Evolutionary conservation across 768 basidiomycete species (phyloP).

Genomic region (Zangia roseola): DNA sequence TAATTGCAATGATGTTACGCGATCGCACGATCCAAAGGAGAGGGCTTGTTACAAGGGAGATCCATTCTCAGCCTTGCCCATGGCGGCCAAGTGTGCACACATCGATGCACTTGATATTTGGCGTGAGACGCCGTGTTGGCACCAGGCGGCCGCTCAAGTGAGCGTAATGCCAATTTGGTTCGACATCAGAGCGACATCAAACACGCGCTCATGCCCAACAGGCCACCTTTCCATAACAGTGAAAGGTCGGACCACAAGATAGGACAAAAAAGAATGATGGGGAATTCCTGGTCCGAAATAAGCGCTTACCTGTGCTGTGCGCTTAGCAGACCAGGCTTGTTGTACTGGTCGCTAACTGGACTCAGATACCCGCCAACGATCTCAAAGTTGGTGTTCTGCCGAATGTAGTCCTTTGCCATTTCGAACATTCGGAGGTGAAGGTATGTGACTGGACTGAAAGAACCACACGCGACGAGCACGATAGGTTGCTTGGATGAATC

Average conservation of each 20-base stretch:
- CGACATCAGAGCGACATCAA: background rate
- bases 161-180: conserved; percentile 8
- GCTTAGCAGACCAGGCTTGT: conserved; percentile 91
- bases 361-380: conserved; percentile 95
- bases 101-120: background rate
- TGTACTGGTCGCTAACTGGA: conserved; percentile 94
- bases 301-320: conserved; percentile 80
- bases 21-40: conserved; percentile 10
- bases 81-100: background rate
- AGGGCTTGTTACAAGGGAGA: too few relatives aligned
- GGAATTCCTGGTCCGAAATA: background rate
- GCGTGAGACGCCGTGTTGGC: conserved; percentile 6
- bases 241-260: background rate
- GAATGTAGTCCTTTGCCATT: conserved; percentile 96
- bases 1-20: conserved; percentile 7
- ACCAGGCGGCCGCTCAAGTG: conserved; percentile 19
- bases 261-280: background rate
- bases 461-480: conserved; percentile 95
- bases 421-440: conserved; percentile 99
- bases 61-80: too few relatives aligned
- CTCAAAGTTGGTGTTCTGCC: conserved; percentile 90
- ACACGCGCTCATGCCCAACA: conserved; percentile 2
- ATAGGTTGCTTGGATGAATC: conserved; percentile 76
- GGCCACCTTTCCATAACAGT: background rate
- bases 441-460: conserved; percentile 97